These are phyloP conservation scores for Rhizophagus sp. DNA, from an alignment of 192 early-diverging fungal genomes.

Conservation along the genomic window DNA sequence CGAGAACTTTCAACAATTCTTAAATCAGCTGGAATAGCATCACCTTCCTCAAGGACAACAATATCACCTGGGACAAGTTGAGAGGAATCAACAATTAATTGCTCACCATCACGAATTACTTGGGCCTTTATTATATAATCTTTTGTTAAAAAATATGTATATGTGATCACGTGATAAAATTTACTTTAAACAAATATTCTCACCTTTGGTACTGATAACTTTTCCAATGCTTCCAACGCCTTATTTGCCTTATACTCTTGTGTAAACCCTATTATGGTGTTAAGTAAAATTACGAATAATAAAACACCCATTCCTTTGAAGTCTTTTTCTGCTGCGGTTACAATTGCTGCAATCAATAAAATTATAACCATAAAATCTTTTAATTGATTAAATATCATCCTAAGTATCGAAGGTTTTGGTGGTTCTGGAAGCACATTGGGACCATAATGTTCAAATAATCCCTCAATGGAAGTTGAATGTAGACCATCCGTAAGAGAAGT, in stretches of 20 bases:
- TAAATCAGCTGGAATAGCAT: slow-evolving; percentile 79
- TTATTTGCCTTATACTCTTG: slow-evolving; percentile 97
- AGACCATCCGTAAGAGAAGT: slow-evolving; percentile 71
- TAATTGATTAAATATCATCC: slow-evolving; percentile 85
- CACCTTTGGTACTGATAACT: slow-evolving; percentile 59
- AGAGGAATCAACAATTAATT: slow-evolving; percentile 61
- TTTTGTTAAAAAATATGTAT: neutral
- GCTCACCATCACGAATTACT: slow-evolving; percentile 71
- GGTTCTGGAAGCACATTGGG: slow-evolving; percentile 81
- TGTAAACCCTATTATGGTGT: slow-evolving; percentile 88
- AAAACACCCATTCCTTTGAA: slow-evolving; percentile 70
- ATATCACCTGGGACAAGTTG: slow-evolving; percentile 82
- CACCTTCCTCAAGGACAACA: slow-evolving; percentile 80
- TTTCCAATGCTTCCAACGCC: slow-evolving; percentile 76
- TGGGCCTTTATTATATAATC: slow-evolving; percentile 46
- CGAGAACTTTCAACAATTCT: slow-evolving; percentile 73
- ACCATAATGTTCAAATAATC: slow-evolving; percentile 80
- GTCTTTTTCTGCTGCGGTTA: slow-evolving; percentile 83
- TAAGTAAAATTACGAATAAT: slow-evolving; percentile 76
- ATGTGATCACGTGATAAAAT: neutral
- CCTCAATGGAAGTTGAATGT: slow-evolving; percentile 51
- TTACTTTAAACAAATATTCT: neutral
- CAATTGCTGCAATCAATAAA: slow-evolving; percentile 75
- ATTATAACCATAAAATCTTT: slow-evolving; percentile 96
- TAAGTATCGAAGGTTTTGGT: slow-evolving; percentile 60